Evolutionary conservation across 2,329 filamentous ascomycete genomes (phyloP).

Genomic region (Apiospora koreana): DNA sequence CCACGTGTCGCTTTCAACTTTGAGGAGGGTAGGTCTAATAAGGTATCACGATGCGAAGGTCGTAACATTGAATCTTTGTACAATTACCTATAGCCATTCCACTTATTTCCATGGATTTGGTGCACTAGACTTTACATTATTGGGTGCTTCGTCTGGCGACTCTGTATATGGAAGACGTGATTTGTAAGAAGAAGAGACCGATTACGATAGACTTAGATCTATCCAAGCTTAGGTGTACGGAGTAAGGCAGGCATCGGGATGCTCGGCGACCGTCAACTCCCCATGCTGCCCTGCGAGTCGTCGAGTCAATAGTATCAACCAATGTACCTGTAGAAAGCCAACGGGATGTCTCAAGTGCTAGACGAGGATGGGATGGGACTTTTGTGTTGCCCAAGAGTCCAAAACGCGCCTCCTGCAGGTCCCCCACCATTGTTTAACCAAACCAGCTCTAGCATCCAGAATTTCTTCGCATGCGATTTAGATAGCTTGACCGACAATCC

Average conservation of each 20-base stretch:
- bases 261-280: not conserved
- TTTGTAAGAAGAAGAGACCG: not conserved
- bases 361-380: not conserved
- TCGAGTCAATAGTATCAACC: too few relatives aligned
- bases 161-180: not conserved
- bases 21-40: not conserved
- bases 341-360: not conserved
- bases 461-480: not conserved
- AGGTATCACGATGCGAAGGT: not conserved
- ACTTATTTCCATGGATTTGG: too few relatives aligned
- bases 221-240: not conserved
- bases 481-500: constrained; percentile 5
- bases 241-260: not conserved
- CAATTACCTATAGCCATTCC: not conserved
- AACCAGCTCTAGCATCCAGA: not conserved
- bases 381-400: not conserved
- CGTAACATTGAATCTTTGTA: not conserved
- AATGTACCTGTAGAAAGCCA: not conserved
- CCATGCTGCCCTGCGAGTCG: not conserved
- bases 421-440: constrained; percentile 2
- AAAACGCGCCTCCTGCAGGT: not conserved
- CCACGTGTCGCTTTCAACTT: not conserved
- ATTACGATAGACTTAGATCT: not conserved
- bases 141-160: not conserved
- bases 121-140: too few relatives aligned